Evolutionary conservation across 78 protist species (phyloP), one percentile per base, ranked within the genome.

Genomic region (Pigoraptor vietnamica): DNA sequence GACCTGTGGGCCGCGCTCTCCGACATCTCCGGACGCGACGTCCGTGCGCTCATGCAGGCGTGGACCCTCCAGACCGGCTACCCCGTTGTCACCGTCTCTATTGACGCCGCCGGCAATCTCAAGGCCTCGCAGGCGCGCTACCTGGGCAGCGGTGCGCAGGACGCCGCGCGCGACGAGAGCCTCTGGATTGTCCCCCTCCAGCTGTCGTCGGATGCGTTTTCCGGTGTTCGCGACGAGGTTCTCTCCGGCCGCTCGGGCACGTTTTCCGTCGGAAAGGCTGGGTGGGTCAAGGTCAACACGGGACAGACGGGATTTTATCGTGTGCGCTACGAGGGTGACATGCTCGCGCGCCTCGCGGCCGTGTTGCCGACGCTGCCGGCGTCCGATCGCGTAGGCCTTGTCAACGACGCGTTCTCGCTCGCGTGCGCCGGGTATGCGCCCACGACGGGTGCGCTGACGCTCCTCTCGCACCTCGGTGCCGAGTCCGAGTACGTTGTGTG

Each of bases 1-100:
- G 99, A 98, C 86, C 96, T 98, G 56, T 98, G 98, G 98, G 92
- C 1, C 39, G 93, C 97, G 39, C 83, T 97, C 67, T 6, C 38
- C 25, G 86, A 88, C 24, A 88, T 88, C n/a, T 86, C 95, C 83
- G 95, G 96, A 36, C 24, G 40, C 39, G 89, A 92, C 89, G 95
- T 98, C 29, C 34, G 32, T 39, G 24, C 1, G 25, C 24, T 96
- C 88, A 97, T 98, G 98, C 83, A 55, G 83, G 23, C 88, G 10
- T 98, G 96, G 96, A 96, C 97, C 37, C 37, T 35, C 79, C 48
- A 87, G 89, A 37, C 90, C 19, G 99, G 99, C 38, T 96, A 93
- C 92, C 99, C 99, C 33, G 95, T 97, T 2, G 87, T 98, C 39
- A 86, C 90, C 10, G 95, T 96, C 21, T 55, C 86, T 37, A 40